Base-by-base conservation (phyloP, 177 flowering plant species). In the Vitis hybrid region DNA sequence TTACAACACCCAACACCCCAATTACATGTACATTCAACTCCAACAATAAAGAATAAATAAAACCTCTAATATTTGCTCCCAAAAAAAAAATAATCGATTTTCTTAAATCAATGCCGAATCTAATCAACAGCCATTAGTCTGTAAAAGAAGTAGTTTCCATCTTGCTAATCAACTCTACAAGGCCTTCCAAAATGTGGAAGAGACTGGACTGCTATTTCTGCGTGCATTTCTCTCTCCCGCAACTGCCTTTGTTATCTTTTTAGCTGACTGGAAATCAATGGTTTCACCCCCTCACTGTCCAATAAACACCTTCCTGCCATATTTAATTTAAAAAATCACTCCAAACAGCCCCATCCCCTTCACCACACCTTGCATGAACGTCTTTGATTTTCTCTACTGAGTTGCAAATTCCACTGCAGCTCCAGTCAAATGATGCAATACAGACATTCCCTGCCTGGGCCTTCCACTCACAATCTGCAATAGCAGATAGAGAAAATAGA, bases 351-450 rank as follows among this genome's bases (percentile, higher is more conserved):
- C 78, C 90, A 53, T 87, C 88, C 10, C 90, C 93, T 82, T 93
- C 95, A 62, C 92, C 89, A 68, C 98, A 93, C 56, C 77, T 85
- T 66, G 76, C 80, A 63, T 93, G 98, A 60, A 93, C 97, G 65
- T 68, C 71, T 68, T 87, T 87, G 54, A 93, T 84, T 78, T 73
- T 90, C 69, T 89, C 98, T 55, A 90, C 97, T 18, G 98, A 93
- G 63, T 85, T 88, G 84, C 98, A 93, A 66, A 93, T 91, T 11
- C 98, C 97, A 77, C 97, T 91, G 81, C 98, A 93, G 71, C 90
- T 88, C 98, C 98, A 91, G 76, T 93, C 98, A 71, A 93, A 93
- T 19, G 97, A 88, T 45, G 97, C 97, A 57, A 88, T 61, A 58
- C 98, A 93, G 1, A 85, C 85, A 69, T 86, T 88, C n/a, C 98